Conservation (phyloP, 2,329 filamentous ascomycete species). For the Thelonectria rubi region DNA sequence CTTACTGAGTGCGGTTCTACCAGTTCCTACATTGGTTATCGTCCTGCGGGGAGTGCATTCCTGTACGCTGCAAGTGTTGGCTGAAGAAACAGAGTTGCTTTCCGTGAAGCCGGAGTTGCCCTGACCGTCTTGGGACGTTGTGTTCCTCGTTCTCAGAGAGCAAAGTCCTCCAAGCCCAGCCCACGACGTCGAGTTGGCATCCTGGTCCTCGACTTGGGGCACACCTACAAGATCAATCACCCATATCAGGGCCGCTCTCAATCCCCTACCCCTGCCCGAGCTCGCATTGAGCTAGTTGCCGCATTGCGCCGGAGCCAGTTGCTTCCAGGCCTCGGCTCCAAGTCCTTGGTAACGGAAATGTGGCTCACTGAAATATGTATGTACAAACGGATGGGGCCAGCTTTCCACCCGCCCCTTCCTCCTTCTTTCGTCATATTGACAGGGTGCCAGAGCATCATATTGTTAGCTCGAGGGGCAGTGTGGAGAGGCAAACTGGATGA, state of each 20-base stretch:
- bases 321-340: conserved; percentile 20
- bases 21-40: neutral
- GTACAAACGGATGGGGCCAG: conserved; percentile 12
- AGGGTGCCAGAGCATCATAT: conserved; percentile 16
- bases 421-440: conserved; percentile 17
- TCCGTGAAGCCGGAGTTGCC: no score
- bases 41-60: neutral
- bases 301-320: conserved; percentile 10
- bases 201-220: neutral
- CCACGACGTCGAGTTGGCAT: no score
- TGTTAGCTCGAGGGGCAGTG: conserved; percentile 23
- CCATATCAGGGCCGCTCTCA: neutral
- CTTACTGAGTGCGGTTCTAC: neutral
- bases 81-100: no score
- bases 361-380: conserved; percentile 16
- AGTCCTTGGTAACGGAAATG: conserved; percentile 27
- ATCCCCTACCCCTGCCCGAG: neutral
- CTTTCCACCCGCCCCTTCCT: conserved; percentile 5
- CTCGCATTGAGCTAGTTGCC: conserved; percentile 4
- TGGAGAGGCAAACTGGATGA: conserved; percentile 35
- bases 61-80: neutral
- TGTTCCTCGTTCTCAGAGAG: no score
- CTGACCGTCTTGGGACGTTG: no score
- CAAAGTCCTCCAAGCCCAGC: no score
- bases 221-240: neutral